Percentiles rank a stretch among this genome's conserved stretches.
Conservation (phyloP, 345 rosid species). For the thale cress (Arabidopsis thaliana) region TAIR10.1 NC_003074.8:1125001-1125500, state of each 20-base stretch:
- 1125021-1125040: conserved; percentile 97
- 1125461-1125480: neutral
- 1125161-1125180: conserved; percentile 15
- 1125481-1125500: conserved; percentile 1
- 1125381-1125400: conserved; percentile 84
- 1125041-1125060: conserved; percentile 93
- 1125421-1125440: conserved; percentile 8
- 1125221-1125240: conserved; percentile 68
- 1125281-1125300: conserved; percentile 99
- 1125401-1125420: conserved; percentile 56
- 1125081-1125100: conserved; percentile 25
- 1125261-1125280: conserved; percentile 96
- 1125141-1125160: conserved; percentile 8
- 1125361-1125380: conserved; percentile 92
- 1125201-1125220: conserved; percentile 7
- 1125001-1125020: conserved; percentile 97
- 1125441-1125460: conserved; percentile 7
- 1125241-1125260: conserved; percentile 92
- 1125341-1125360: conserved; percentile 81
- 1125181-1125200: conserved; percentile 16
- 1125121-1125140: conserved; percentile 17
- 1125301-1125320: conserved; percentile 91
- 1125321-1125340: conserved; percentile 91
- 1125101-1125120: neutral
- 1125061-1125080: conserved; percentile 42